Evolutionary conservation across 1,139 yeast species (phyloP).

Genomic region (Wickerhamomyces sp.): DNA sequence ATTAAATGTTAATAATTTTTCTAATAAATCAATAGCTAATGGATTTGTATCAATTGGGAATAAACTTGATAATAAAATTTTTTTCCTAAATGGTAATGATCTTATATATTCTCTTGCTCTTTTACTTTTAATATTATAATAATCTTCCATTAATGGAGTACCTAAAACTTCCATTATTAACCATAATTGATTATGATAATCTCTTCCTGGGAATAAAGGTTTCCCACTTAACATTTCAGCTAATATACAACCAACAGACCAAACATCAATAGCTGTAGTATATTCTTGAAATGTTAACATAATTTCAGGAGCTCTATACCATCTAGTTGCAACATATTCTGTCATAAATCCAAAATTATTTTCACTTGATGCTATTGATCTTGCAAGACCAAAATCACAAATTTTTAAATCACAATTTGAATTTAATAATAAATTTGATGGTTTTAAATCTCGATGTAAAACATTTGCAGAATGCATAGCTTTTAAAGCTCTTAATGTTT

Average conservation of each 20-base stretch:
- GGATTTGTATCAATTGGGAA: conserved; percentile 57
- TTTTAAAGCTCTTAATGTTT: conserved; percentile 82
- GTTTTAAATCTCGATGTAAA: conserved; percentile 89
- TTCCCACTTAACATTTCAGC: conserved; percentile 87
- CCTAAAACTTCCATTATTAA: conserved; percentile 87
- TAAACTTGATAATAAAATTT: conserved; percentile 47
- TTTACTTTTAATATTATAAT: conserved; percentile 70
- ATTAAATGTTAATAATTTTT: conserved; percentile 71
- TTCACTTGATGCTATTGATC: conserved; percentile 49
- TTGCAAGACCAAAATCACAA: conserved; percentile 92
- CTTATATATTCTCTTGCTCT: conserved; percentile 86
- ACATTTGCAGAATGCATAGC: conserved; percentile 90
- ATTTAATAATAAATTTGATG: conserved; percentile 79
- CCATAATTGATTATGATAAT: conserved; percentile 85
- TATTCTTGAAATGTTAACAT: conserved; percentile 93
- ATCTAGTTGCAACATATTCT: conserved; percentile 94
- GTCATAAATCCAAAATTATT: conserved; percentile 78
- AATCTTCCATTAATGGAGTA: conserved; percentile 80
- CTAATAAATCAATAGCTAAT: conserved; percentile 70
- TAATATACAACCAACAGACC: conserved; percentile 95
- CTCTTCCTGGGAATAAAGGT: conserved; percentile 92
- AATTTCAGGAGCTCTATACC: conserved; percentile 97
- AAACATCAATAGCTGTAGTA: conserved; percentile 91
- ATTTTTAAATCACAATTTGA: conserved; percentile 92
- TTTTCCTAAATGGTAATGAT: conserved; percentile 62